Base-by-base conservation (phyloP, 2,329 filamentous ascomycete genomes). In the Ophiostoma sp. region DNA sequence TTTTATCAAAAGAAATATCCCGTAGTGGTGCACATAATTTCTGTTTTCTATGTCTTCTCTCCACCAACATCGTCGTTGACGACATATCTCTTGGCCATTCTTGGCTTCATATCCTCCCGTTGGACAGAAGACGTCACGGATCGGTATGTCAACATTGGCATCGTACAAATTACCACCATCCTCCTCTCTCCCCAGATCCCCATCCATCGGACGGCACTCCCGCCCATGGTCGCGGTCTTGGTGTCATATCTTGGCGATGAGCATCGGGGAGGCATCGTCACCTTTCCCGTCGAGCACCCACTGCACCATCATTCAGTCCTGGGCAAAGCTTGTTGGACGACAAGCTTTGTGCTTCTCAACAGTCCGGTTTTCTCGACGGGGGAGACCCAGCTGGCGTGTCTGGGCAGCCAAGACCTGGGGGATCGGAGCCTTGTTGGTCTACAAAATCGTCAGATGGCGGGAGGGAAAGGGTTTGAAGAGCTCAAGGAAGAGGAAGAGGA, bases 341-440 rank as follows among this genome's bases (percentile, higher is more conserved):
- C 64, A 68, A 68, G 64, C 61, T 45, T 66, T 39, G 61, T n/a
- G 61, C 19, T 12, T 19, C 19, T 36, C 33, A 11, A 19, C 4
- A 25, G n/a, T n/a, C 33, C 59, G 33, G 33, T 33, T 42, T 15
- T 19, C 59, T 17, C 31, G n/a, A 63, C 59, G 19, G 59, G 59
- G 42, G 33, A 63, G 22, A 15, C 33, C n/a, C 50, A 22, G 31
- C 19, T 48, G 42, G 42, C 19, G 39, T 42, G 42, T 48, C n/a
- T 25, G 50, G 28, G 36, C 36, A 45, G 61, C 61, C 61, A 66
- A 66, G 61, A 66, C 36, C 36, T 39, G 57, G 57, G 57, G 57
- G 15, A 36, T 15, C n/a, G 1, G 11, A 12, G 42, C 12, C 9
- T 5, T 42, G 8, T 11, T 42, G 39, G 39, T 12, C 39, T 2